Evolutionary conservation across 495 filamentous ascomycete species (phyloP), one percentile per base, ranked within the genome.

Genomic region (Penicillium silybi): DNA sequence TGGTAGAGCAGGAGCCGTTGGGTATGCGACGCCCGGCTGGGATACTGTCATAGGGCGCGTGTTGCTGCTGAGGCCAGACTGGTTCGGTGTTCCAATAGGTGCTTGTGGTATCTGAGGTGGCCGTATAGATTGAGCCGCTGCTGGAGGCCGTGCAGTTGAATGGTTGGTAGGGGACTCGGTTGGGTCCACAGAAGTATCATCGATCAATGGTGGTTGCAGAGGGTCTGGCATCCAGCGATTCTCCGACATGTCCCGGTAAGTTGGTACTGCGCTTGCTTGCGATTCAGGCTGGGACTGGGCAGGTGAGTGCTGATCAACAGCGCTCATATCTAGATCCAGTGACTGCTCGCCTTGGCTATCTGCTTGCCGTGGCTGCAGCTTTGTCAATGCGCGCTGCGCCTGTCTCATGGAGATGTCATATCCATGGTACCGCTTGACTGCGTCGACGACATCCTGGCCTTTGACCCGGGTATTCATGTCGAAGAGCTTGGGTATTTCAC

Each of bases 321-420:
- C 22, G 25, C 55, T 64, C 47, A 59, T 50, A 22, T 64, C 62
- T 25, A 62, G n/a, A 41, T 53, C 53, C 32, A 56, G 27, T 22
- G 20, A 11, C 15, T 48, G 42, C 4, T 70, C 67, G 40, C 53
- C 58, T 41, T 66, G 55, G 38, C 53, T 57, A 17, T 57, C 55
- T 8, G 54, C 44, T 19, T 63, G 61, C 41, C 61, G 62, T 20
- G 71, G 67, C 41, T 76, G 71, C 18, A 76, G 38, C 46, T 65
- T 67, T 13, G 69, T 73, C 27, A 76, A 65, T 37, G 73, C 71
- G 23, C 71, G 67, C 50, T 76, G 73, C 16, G 73, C 73, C 50
- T 76, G 73, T 61, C 70, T 62, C 61, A 71, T 71, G 2, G 71
- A 72, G 20, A 76, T 76, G 22, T 76, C 70, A 54, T 76, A 73